These are phyloP conservation scores for Gossypium aridum DNA, from an alignment of 441 rosid genomes.

Conservation along the genomic window DNA sequence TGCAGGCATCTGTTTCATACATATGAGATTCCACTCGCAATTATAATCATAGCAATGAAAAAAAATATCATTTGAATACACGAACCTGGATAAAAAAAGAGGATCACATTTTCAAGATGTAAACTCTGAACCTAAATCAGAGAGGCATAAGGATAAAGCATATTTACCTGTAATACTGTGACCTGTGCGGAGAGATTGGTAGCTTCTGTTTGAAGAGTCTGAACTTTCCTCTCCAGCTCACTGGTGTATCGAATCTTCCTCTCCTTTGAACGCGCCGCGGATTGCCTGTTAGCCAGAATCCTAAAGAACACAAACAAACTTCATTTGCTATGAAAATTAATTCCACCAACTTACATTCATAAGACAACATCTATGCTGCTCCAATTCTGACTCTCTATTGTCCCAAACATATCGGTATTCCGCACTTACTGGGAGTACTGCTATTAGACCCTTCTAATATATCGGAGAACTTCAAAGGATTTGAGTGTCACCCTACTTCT, in stretches of 20 bases:
- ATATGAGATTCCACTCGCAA: neutral
- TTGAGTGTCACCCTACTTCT: no score
- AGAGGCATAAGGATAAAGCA: neutral
- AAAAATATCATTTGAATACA: neutral
- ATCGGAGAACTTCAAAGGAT: no score
- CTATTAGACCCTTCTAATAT: no score
- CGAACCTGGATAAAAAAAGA: neutral
- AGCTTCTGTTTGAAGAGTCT: constrained; percentile 9
- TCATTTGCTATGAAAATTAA: neutral
- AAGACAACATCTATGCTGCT: neutral
- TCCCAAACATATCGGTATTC: no score
- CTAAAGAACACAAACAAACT: constrained; percentile 25
- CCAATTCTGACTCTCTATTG: neutral
- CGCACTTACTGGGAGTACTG: no score
- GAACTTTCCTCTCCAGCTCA: constrained; percentile 36
- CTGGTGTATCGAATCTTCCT: constrained; percentile 72
- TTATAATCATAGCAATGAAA: neutral
- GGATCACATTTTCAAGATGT: neutral
- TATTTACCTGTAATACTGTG: constrained; percentile 72
- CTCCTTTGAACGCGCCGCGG: constrained; percentile 95
- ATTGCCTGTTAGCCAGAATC: constrained; percentile 91
- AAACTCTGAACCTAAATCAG: neutral
- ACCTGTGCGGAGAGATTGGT: constrained; percentile 37
- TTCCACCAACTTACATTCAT: neutral
- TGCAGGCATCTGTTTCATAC: neutral